Conservation (phyloP, 768 basidiomycete species). For the Coprinellus micaceus region DNA sequence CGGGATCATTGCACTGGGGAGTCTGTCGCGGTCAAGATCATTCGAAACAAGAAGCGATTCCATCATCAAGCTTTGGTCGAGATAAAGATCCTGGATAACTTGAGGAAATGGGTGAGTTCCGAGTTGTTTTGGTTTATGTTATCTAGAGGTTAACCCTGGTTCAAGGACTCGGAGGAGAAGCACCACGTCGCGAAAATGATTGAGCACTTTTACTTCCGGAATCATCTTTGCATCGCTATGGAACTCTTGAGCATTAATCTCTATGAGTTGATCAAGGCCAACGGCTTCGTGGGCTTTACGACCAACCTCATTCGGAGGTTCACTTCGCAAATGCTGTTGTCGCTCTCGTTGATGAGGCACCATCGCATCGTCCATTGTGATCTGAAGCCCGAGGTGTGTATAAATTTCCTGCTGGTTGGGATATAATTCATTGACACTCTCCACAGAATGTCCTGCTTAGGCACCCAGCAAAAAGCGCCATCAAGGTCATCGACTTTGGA, state of each 20-base stretch:
- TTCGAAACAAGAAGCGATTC: slow-evolving; percentile 98
- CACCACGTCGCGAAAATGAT: slow-evolving; percentile 98
- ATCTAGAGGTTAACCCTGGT: neutral
- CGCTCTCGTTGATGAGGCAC: slow-evolving; percentile 89
- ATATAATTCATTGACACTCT: slow-evolving; percentile 5
- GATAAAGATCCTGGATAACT: slow-evolving; percentile 95
- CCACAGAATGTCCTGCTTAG: slow-evolving; percentile 89
- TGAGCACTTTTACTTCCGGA: slow-evolving; percentile 96
- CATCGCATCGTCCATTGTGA: slow-evolving; percentile 99
- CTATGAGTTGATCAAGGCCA: slow-evolving; percentile 98
- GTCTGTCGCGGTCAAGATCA: slow-evolving; percentile 98
- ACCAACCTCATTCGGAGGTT: slow-evolving; percentile 93
- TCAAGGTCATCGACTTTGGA: slow-evolving; percentile 99
- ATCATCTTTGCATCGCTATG: slow-evolving; percentile 97
- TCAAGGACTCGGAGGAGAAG: slow-evolving; percentile 91
- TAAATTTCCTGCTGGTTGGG: neutral
- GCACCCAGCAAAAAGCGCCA: slow-evolving; percentile 92
- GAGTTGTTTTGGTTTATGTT: neutral
- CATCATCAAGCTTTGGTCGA: slow-evolving; percentile 98
- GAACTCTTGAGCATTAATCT: slow-evolving; percentile 97
- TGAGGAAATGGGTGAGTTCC: slow-evolving; percentile 91
- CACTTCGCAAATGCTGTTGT: slow-evolving; percentile 91
- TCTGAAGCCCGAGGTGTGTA: slow-evolving; percentile 89
- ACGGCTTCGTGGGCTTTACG: slow-evolving; percentile 97
- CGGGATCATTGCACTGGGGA: slow-evolving; percentile 93